Evolutionary conservation across 352 stramenopile species (phyloP).

Genomic region (Thalassiosira mediterranea): DNA sequence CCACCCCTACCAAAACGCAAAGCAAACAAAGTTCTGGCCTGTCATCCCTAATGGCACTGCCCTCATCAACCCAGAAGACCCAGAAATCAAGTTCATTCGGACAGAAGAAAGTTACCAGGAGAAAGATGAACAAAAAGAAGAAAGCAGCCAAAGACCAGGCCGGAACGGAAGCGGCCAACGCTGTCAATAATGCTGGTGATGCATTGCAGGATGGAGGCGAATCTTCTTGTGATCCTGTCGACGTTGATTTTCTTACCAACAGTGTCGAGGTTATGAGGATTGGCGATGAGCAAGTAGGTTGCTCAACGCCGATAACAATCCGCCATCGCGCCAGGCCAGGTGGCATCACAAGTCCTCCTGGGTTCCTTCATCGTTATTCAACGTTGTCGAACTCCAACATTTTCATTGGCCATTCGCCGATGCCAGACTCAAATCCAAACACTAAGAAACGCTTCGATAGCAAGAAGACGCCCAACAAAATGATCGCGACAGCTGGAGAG

Average conservation of each 20-base stretch:
- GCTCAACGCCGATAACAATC: slow-evolving; percentile 8
- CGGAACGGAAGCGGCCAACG: too few species aligned
- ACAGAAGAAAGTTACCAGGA: slow-evolving; percentile 1
- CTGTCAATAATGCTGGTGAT: too few species aligned
- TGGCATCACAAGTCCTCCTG: slow-evolving; percentile 20
- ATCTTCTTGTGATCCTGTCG: too few species aligned
- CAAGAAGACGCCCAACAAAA: slow-evolving; percentile 35
- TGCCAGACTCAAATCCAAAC: slow-evolving; percentile 33
- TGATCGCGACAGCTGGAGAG: neutral
- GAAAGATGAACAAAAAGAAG: too few species aligned
- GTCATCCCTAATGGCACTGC: slow-evolving; percentile 42
- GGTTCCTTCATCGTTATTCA: slow-evolving; percentile 19
- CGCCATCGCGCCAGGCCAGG: slow-evolving; percentile 18
- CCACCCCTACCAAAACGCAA: neutral
- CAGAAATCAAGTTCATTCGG: slow-evolving; percentile 3
- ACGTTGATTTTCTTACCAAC: slow-evolving; percentile 9
- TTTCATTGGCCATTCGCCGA: slow-evolving; percentile 24
- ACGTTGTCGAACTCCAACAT: slow-evolving; percentile 21
- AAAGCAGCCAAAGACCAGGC: neutral
- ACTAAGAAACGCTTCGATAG: slow-evolving; percentile 31
- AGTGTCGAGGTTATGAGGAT: neutral
- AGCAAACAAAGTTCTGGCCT: slow-evolving; percentile 17
- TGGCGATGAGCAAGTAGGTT: neutral
- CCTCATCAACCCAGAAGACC: slow-evolving; percentile 31
- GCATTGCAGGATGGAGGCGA: too few species aligned